These are phyloP conservation scores for Lithospermum erythrorhizon DNA, from an alignment of 257 asterid genomes.

Conservation along the genomic window DNA sequence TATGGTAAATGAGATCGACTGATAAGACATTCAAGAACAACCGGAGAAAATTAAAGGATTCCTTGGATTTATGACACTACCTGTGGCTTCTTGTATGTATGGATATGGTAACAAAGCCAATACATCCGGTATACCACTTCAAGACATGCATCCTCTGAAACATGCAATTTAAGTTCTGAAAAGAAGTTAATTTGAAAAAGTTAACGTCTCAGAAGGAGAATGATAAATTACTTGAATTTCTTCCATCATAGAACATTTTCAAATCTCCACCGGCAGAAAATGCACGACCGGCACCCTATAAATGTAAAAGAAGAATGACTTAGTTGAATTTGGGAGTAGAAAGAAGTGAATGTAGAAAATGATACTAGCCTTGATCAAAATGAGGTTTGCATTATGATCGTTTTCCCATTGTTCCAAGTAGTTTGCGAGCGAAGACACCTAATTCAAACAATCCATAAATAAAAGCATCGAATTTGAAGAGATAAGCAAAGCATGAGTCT, in stretches of 20 bases:
- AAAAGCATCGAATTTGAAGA: neutral
- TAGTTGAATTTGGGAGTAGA: neutral
- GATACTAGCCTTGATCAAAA: too few relatives aligned
- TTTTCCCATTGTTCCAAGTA: conserved; percentile 40
- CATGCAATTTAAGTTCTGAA: conserved; percentile 7
- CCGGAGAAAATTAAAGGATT: neutral
- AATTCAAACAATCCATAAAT: conserved; percentile 5
- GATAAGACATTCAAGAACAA: neutral
- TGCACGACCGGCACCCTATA: conserved; percentile 89
- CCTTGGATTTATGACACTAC: conserved; percentile 19
- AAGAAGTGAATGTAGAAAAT: too few relatives aligned
- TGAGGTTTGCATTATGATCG: too few relatives aligned
- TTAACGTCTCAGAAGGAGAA: conserved; percentile 4
- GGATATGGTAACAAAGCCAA: conserved; percentile 96
- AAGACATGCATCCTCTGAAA: conserved; percentile 67
- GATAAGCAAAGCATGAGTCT: too few relatives aligned
- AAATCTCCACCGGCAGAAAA: conserved; percentile 97
- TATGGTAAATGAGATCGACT: neutral
- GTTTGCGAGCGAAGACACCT: conserved; percentile 71
- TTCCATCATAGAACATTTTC: conserved; percentile 77
- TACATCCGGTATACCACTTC: conserved; percentile 91
- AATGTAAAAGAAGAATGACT: conserved; percentile 9
- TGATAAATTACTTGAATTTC: conserved; percentile 42
- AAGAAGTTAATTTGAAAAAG: conserved; percentile 8
- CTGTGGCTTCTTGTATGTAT: conserved; percentile 67